Evolutionary conservation across 1,284 basidiomycete species (phyloP), one percentile per base, ranked within the genome.

Genomic region (Tilletia indica): DNA sequence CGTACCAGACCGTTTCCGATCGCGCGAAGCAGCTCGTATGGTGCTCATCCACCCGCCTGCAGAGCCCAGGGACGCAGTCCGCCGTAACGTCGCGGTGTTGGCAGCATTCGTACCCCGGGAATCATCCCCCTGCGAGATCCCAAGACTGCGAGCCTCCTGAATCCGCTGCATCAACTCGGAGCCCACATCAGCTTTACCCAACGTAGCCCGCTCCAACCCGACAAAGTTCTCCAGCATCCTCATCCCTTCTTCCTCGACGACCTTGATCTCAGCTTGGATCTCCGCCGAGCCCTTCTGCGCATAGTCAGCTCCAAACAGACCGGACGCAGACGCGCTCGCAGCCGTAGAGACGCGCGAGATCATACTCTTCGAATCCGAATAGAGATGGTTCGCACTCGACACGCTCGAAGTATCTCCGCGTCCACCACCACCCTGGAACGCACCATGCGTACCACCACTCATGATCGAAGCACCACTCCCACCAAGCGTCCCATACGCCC

Each of bases 261-360:
- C 77, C 34, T 69, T 66, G 14, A 79, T 79, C 71, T 80, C 78
- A 38, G 79, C 79, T 49, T 72, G 70, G 38, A 80, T 76, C 70
- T 80, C 79, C n/a, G 70, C 66, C n/a, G 74, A 69, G 3, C 71
- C 49, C 54, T 75, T 75, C 51, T 73, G 73, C 4, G 69, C 71
- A 66, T 80, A 79, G 72, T 78, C 75, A 42, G 72, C 70, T 25
- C 78, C 76, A 51, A 75, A 75, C 68, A 79, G 70, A 12, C 61
- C 61, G 31, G 61, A 64, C 36, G 61, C 61, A 14, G 61, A 39
- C 31, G 61, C 61, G 61, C 61, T 64, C 34, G 61, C 61, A 11
- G 61, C 61, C n/a, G 61, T 64, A 6, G 61, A 64, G 16, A 64
- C 61, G 61, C 61, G 61, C 34, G 61, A 78, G 8, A 76, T 68